Evolutionary conservation across 2,329 filamentous ascomycete genomes (phyloP).

Genomic region (Metarhizium brunneum): DNA sequence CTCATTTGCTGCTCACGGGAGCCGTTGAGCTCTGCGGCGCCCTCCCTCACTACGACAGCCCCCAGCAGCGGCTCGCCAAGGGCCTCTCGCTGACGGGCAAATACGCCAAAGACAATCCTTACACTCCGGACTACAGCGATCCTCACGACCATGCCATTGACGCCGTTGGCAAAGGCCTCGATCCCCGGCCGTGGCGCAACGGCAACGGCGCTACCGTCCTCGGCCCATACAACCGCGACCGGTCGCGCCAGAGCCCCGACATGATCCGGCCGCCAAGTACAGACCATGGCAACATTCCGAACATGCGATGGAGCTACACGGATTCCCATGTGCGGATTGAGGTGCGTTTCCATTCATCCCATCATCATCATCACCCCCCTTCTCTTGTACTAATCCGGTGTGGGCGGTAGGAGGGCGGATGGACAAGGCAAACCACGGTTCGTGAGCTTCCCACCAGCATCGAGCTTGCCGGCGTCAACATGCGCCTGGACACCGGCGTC

Average conservation of each 20-base stretch:
- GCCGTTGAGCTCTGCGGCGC: slow-evolving; percentile 13
- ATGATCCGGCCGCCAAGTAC: slow-evolving; percentile 63
- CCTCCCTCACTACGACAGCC: slow-evolving; percentile 36
- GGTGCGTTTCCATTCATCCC: slow-evolving; percentile 25
- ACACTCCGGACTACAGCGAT: slow-evolving; percentile 50
- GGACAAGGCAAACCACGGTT: slow-evolving; percentile 65
- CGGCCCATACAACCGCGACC: slow-evolving; percentile 59
- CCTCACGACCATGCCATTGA: slow-evolving; percentile 56
- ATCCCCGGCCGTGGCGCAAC: slow-evolving; percentile 56
- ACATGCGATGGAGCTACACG: slow-evolving; percentile 64
- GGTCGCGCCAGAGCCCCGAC: slow-evolving; percentile 62
- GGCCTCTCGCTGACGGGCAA: slow-evolving; percentile 36
- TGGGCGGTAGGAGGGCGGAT: slow-evolving; percentile 55
- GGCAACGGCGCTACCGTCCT: slow-evolving; percentile 56
- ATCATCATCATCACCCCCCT: background rate
- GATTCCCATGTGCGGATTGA: slow-evolving; percentile 56
- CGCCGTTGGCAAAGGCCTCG: slow-evolving; percentile 46
- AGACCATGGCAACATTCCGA: slow-evolving; percentile 60
- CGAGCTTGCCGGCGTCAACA: slow-evolving; percentile 70
- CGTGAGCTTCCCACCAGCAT: slow-evolving; percentile 55
- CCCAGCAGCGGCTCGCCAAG: slow-evolving; percentile 43
- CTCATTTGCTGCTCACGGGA: slow-evolving; percentile 18
- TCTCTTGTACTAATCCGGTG: slow-evolving; percentile 2
- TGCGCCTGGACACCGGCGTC: slow-evolving; percentile 63
- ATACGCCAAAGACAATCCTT: slow-evolving; percentile 36